Conservation (phyloP, 2,329 filamentous ascomycete species). For the Pseudonectria foliicola region DNA sequence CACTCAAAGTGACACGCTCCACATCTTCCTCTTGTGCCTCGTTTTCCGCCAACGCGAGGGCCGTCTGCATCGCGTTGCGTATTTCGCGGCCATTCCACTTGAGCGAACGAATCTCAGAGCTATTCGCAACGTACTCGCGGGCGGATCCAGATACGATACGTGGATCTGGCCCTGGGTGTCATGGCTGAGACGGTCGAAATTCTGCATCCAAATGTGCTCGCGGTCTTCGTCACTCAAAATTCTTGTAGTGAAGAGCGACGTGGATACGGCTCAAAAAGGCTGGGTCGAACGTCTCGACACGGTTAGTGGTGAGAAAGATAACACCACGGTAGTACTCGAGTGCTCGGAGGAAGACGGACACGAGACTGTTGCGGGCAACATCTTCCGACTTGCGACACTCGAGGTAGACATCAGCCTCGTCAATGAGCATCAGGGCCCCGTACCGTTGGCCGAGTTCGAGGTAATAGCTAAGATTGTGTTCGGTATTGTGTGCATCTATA, state of each 20-base stretch:
- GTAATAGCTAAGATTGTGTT: slow-evolving; percentile 40
- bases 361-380: slow-evolving; percentile 40
- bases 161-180: slow-evolving; percentile 32
- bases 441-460: slow-evolving; percentile 42
- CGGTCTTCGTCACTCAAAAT: slow-evolving; percentile 35
- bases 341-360: slow-evolving; percentile 42
- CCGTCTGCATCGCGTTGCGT: slow-evolving; percentile 38
- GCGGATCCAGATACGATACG: slow-evolving; percentile 31
- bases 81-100: slow-evolving; percentile 38
- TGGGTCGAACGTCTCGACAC: slow-evolving; percentile 38
- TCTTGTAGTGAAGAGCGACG: slow-evolving; percentile 39
- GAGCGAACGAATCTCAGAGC: slow-evolving; percentile 29
- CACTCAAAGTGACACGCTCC: slow-evolving; percentile 23
- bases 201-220: slow-evolving; percentile 37
- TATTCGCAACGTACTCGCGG: slow-evolving; percentile 32
- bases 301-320: slow-evolving; percentile 45
- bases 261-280: slow-evolving; percentile 45
- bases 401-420: slow-evolving; percentile 56
- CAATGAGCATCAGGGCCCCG: slow-evolving; percentile 46
- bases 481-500: slow-evolving; percentile 30
- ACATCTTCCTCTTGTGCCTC: slow-evolving; percentile 30
- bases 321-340: slow-evolving; percentile 46
- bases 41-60: slow-evolving; percentile 36
- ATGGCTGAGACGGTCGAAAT: slow-evolving; percentile 38
- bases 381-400: slow-evolving; percentile 40